Evolutionary conservation across 352 stramenopile genomes (phyloP).

Genomic region (Phytophthora chlamydospora): DNA sequence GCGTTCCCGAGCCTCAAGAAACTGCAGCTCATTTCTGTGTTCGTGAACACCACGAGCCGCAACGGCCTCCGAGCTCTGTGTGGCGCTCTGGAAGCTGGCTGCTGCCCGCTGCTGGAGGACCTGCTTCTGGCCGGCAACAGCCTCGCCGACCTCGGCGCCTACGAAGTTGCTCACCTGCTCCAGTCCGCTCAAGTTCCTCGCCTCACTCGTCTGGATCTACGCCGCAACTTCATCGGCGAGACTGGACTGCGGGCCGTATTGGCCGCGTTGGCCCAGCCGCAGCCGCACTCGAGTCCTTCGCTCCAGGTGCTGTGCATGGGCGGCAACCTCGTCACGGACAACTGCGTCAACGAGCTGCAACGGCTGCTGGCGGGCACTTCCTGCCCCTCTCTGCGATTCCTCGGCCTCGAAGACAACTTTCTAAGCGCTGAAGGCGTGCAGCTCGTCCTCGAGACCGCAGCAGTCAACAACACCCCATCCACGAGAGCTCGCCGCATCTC

Average conservation of each 20-base stretch:
- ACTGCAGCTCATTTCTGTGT: constrained; percentile 74
- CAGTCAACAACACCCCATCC: constrained; percentile 43
- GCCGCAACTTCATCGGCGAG: constrained; percentile 78
- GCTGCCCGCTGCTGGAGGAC: constrained; percentile 59
- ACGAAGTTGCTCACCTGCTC: constrained; percentile 54
- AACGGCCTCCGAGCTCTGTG: constrained; percentile 57
- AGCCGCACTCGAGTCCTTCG: constrained; percentile 22
- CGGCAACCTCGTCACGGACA: constrained; percentile 84
- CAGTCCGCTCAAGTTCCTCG: constrained; percentile 34
- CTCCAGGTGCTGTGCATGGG: constrained; percentile 80
- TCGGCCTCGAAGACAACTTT: constrained; percentile 86
- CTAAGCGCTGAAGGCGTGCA: constrained; percentile 67
- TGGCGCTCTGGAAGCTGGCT: constrained; percentile 44
- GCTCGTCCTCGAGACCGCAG: constrained; percentile 62
- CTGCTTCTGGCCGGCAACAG: constrained; percentile 72
- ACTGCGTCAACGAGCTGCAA: constrained; percentile 61
- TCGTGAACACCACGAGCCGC: constrained; percentile 65
- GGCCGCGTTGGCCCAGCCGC: constrained; percentile 30
- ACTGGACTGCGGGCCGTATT: constrained; percentile 55
- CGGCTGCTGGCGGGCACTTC: constrained; percentile 38
- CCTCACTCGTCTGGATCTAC: constrained; percentile 65
- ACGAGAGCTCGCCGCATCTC: constrained; percentile 59
- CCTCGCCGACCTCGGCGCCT: constrained; percentile 60
- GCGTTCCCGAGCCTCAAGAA: constrained; percentile 49
- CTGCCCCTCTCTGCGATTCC: constrained; percentile 64